Percentiles rank a stretch among this genome's conserved stretches.
Evolutionary conservation across 495 filamentous ascomycete genomes (phyloP).

Genomic region (Glutinoglossum americanum): DNA sequence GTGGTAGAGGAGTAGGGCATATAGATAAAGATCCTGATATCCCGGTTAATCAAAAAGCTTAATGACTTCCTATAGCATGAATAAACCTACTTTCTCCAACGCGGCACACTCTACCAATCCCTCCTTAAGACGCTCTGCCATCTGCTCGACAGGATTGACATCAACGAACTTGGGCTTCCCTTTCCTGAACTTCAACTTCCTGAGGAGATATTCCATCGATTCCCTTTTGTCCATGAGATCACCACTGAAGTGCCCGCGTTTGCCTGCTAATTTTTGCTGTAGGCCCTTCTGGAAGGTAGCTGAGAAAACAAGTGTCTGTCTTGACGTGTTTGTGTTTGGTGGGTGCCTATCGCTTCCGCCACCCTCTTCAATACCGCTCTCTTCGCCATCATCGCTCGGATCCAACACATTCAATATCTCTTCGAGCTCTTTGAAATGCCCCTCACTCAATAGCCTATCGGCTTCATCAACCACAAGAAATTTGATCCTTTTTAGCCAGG

Average conservation of each 20-base stretch:
- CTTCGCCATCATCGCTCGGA: constrained; percentile 23
- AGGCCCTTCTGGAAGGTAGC: constrained; percentile 82
- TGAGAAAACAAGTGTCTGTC: constrained; percentile 90
- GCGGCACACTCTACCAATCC: constrained; percentile 78
- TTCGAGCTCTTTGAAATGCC: constrained; percentile 82
- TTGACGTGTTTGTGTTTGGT: constrained; percentile 5
- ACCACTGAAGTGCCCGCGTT: constrained; percentile 28
- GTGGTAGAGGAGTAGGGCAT: constrained; percentile 66
- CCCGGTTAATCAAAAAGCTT: neutral
- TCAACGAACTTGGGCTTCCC: constrained; percentile 78
- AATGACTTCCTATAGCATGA: neutral
- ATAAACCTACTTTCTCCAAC: constrained; percentile 54
- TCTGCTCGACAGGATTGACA: constrained; percentile 65
- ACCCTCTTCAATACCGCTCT: constrained; percentile 15
- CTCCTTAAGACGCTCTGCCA: constrained; percentile 71
- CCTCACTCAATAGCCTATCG: constrained; percentile 76
- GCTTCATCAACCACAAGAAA: constrained; percentile 91
- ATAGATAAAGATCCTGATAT: constrained; percentile 68
- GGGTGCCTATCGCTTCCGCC: constrained; percentile 7
- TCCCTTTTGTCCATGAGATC: constrained; percentile 49
- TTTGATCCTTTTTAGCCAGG: constrained; percentile 42
- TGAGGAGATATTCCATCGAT: constrained; percentile 79
- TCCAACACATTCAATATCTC: constrained; percentile 66
- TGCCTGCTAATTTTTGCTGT: constrained; percentile 74
- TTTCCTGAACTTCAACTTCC: constrained; percentile 71